phyloP scores from a whole-genome alignment of 2,329 filamentous ascomycete species.

The Sporothrix phasma region DNA sequence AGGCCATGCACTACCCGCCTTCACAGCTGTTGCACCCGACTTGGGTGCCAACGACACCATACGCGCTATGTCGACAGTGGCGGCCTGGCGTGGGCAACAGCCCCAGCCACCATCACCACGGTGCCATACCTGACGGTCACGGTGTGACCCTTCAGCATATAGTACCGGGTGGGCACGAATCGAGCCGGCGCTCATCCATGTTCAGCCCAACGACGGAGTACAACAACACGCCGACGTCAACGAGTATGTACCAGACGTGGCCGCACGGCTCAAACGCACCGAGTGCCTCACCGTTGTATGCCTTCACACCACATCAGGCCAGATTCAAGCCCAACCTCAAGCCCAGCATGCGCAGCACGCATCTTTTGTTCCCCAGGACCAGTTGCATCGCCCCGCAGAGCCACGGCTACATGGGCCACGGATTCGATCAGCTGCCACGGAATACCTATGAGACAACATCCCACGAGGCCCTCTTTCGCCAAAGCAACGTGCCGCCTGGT shows the following conservation, averaged over 20 bases:
- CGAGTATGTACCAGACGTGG: conserved; percentile 36
- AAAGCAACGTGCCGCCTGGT: conserved; percentile 19
- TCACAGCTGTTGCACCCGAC: conserved; percentile 35
- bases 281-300: conserved; percentile 35
- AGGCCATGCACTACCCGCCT: conserved; percentile 27
- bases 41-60: conserved; percentile 32
- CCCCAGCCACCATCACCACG: conserved; percentile 17
- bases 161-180: conserved; percentile 35
- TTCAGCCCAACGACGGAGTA: conserved; percentile 37
- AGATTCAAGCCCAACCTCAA: conserved; percentile 13
- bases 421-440: conserved; percentile 26
- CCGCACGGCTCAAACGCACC: conserved; percentile 34
- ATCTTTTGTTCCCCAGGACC: conserved; percentile 24
- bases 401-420: conserved; percentile 22
- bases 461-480: conserved; percentile 23
- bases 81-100: conserved; percentile 26
- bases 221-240: conserved; percentile 27
- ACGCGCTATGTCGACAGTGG: conserved; percentile 30
- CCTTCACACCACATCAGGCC: conserved; percentile 34
- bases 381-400: conserved; percentile 21
- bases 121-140: conserved; percentile 19
- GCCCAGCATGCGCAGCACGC: conserved; percentile 12
- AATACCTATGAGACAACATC: conserved; percentile 21
- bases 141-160: conserved; percentile 36
- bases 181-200: conserved; percentile 37